Evolutionary conservation across 2,329 filamentous ascomycete species (phyloP).

Genomic region (Curvularia sp.): DNA sequence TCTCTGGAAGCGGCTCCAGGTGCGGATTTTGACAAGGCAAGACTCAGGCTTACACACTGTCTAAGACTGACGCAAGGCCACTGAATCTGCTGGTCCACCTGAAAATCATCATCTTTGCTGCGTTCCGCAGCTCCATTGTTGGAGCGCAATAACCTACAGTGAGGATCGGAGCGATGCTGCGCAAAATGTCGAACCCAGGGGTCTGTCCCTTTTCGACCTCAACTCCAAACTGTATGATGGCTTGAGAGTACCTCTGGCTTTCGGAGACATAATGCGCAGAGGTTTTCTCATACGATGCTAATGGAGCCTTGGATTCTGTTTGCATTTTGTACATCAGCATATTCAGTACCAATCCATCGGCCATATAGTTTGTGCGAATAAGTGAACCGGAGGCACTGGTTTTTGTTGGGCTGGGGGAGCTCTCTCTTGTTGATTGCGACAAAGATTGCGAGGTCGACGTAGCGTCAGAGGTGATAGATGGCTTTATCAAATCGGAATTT

Average conservation of each 20-base stretch:
- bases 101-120: conserved; percentile 31
- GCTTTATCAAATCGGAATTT: neutral
- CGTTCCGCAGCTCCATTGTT: conserved; percentile 15
- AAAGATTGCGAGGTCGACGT: neutral
- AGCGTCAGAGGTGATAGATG: neutral
- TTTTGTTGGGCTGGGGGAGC: neutral
- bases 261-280: neutral
- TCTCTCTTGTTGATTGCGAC: neutral
- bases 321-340: conserved; percentile 20
- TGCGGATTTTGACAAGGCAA: neutral
- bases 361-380: conserved; percentile 13
- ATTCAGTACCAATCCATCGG: conserved; percentile 8
- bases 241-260: neutral
- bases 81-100: conserved; percentile 34
- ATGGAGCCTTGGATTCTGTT: conserved; percentile 2
- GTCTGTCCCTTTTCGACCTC: conserved; percentile 3
- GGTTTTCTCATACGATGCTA: conserved; percentile 12
- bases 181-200: conserved; percentile 4
- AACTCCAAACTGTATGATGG: neutral
- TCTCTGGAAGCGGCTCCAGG: neutral
- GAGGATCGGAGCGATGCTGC: conserved; percentile 28
- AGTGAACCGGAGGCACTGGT: conserved; percentile 2
- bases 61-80: conserved; percentile 1
- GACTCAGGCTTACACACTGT: neutral
- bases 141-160: conserved; percentile 33